phyloP scores from a whole-genome alignment of 2,329 filamentous ascomycete species.

The Neurospora sp. region DNA sequence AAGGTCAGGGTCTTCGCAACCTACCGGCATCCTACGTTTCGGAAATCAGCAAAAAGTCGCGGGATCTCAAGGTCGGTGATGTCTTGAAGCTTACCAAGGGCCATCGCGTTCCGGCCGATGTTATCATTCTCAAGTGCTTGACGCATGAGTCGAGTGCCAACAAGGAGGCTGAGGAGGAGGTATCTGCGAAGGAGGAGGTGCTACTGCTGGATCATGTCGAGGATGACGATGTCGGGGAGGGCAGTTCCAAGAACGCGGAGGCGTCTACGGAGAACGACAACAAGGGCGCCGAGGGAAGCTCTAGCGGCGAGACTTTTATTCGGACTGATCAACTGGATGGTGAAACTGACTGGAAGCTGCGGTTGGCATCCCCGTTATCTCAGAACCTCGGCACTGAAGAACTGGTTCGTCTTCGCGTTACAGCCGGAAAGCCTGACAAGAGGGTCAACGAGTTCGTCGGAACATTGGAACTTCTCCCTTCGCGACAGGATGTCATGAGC shows the following conservation, averaged over 20 bases:
- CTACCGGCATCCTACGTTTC: conserved; percentile 41
- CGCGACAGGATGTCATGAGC: conserved; percentile 35
- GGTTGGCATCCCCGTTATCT: conserved; percentile 75
- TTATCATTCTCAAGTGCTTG: conserved; percentile 77
- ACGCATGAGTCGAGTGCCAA: conserved; percentile 22
- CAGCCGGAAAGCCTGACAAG: conserved; percentile 82
- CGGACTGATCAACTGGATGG: conserved; percentile 94
- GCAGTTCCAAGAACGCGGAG: conserved; percentile 19
- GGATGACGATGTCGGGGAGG: conserved; percentile 4
- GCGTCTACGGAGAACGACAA: conserved; percentile 19
- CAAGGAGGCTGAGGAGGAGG: conserved; percentile 22
- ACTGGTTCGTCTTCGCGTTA: conserved; percentile 59
- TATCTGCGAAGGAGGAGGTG: conserved; percentile 26
- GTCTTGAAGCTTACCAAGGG: conserved; percentile 90
- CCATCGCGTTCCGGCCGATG: conserved; percentile 86
- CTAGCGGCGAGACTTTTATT: conserved; percentile 87
- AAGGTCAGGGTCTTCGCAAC: conserved; percentile 28
- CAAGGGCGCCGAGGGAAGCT: conserved; percentile 20
- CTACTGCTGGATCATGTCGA: conserved; percentile 31
- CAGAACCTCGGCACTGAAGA: conserved; percentile 68
- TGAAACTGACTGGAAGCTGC: conserved; percentile 97
- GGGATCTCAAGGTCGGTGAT: conserved; percentile 87
- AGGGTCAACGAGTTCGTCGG: conserved; percentile 93
- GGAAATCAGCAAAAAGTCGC: conserved; percentile 71
- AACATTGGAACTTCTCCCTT: conserved; percentile 66